Evolutionary conservation across 2,329 filamentous ascomycete genomes (phyloP), one percentile per base, ranked within the genome.

Genomic region (Claviceps arundinis): DNA sequence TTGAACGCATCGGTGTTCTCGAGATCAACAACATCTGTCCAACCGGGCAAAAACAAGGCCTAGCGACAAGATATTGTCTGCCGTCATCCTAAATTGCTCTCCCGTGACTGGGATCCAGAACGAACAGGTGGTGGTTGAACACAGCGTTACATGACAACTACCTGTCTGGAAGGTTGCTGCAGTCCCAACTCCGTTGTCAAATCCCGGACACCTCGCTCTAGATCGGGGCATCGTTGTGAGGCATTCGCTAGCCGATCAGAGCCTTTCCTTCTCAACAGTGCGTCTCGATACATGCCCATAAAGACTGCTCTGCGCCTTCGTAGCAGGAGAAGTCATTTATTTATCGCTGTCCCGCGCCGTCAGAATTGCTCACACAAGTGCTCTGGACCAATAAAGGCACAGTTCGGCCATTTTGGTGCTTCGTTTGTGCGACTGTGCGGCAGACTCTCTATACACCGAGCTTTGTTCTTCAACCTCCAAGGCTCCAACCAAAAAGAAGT

Each of bases 21-120:
- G 22, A 13, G n/a, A n/a, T 41, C 22, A 13, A 22, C 50, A 42
- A 42, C 43, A 38, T n/a, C 24, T 34, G 37, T 44, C n/a, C 37
- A 22, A 40, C 37, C 13, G 26, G 43, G 22, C 50, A 42, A 51
- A 30, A 14, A 50, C 8, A 34, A 47, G 47, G 37, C 30, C 6
- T 24, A 34, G 30, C 48, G 37, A 40, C 47, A 50, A 37, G 24
- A 50, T 47, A 47, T 50, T 37, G 37, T 50, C 42, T 47, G 37
- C 26, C 47, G 43, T 47, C 43, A 40, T 49, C 46, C 37, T 42
- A 19, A 37, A 22, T 46, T 52, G 13, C 47, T 42, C 13, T 16
- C 38, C 22, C 9, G 16, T 45, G 19, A 37, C 34, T 9, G 17
- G 34, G 9, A 14, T 16, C 47, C 17, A 13, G 37, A 13, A 19